A percentile compares a stretch with the other conserved stretches of the same genome.
phyloP scores from a whole-genome alignment of 1,284 basidiomycete species.

The Ustilago cynodontis region DNA sequence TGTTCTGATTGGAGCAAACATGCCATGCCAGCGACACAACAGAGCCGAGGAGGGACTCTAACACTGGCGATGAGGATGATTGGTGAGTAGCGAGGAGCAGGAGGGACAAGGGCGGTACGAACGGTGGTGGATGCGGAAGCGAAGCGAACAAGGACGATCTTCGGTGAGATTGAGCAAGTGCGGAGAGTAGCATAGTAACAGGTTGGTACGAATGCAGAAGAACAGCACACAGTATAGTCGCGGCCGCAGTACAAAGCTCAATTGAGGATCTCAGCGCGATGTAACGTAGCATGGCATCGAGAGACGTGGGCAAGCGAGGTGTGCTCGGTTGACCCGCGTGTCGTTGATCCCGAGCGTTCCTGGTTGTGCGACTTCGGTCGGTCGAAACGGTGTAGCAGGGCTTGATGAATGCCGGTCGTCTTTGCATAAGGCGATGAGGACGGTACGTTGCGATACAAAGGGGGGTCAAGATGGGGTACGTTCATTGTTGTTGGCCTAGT shows the following conservation, averaged over 20 bases:
- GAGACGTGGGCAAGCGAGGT: constrained; percentile 21
- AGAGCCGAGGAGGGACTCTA: no score
- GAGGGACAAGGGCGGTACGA: background rate
- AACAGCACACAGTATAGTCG: background rate
- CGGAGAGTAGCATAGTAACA: background rate
- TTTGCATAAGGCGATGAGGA: background rate
- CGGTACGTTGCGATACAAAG: no score
- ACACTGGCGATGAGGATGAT: no score
- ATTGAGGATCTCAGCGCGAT: background rate
- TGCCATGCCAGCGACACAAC: background rate
- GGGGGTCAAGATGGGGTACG: no score
- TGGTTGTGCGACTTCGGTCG: background rate
- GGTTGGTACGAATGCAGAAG: background rate
- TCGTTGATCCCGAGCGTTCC: background rate
- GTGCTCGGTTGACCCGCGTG: background rate
- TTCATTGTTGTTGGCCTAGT: background rate
- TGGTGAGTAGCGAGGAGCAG: background rate
- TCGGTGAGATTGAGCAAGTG: constrained; percentile 10
- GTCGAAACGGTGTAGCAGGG: background rate
- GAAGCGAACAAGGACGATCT: constrained; percentile 14
- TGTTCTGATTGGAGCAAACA: constrained; percentile 5
- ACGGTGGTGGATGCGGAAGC: background rate
- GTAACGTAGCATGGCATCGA: background rate
- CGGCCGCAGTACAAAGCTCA: background rate
- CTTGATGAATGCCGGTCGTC: constrained; percentile 3